Conservation (phyloP, 148 eudicot genomes). For the Chenopodium formosanum region DNA sequence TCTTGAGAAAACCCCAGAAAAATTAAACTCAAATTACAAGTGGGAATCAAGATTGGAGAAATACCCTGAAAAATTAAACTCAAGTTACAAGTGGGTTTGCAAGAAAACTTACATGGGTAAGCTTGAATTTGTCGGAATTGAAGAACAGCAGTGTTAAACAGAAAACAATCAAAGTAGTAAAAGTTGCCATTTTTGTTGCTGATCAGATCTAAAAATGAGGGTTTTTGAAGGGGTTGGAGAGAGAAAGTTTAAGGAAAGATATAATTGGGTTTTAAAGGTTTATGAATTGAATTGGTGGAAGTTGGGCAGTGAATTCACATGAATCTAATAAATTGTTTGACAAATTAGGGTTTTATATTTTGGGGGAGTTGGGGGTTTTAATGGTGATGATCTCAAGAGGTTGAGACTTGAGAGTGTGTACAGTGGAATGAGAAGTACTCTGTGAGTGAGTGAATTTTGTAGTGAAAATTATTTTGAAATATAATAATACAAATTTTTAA, state of each 20-base stretch:
- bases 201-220: conserved; percentile 9
- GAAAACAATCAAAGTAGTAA: conserved; percentile 15
- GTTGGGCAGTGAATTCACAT: conserved; percentile 26
- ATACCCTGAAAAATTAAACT: conserved; percentile 2
- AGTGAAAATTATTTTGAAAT: neutral
- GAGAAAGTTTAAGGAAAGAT: neutral
- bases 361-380: conserved; percentile 2
- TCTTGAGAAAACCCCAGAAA: conserved; percentile 7
- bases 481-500: too few species aligned
- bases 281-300: conserved; percentile 18
- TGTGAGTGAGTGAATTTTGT: neutral
- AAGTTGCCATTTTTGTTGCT: conserved; percentile 38
- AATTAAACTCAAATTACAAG: neutral
- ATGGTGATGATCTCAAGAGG: conserved; percentile 20
- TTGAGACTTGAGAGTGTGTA: neutral
- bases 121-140: conserved; percentile 33
- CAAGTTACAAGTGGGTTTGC: neutral
- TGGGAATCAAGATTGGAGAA: neutral
- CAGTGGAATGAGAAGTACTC: neutral
- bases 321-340: conserved; percentile 26
- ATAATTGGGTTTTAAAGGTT: conserved; percentile 9
- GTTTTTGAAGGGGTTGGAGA: conserved; percentile 10
- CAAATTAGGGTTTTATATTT: conserved; percentile 19
- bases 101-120: conserved; percentile 43
- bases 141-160: conserved; percentile 36